These are phyloP conservation scores for Talaromyces nanjingensis DNA, from an alignment of 495 filamentous ascomycete genomes.

Conservation along the genomic window DNA sequence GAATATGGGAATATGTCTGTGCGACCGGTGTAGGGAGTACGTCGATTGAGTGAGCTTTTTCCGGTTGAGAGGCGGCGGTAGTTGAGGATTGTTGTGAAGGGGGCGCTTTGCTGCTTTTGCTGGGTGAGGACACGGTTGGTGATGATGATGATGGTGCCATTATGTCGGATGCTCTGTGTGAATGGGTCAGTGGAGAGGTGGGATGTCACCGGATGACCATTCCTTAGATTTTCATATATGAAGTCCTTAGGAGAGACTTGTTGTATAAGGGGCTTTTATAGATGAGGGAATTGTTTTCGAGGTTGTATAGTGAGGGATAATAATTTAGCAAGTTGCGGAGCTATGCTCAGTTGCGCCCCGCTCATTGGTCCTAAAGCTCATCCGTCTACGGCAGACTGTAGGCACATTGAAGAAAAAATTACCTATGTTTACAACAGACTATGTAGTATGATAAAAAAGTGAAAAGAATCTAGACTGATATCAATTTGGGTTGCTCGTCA, in stretches of 20 bases:
- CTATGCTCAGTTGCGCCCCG: background rate
- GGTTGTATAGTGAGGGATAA: background rate
- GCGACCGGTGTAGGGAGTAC: slow-evolving; percentile 43
- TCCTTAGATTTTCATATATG: background rate
- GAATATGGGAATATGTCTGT: slow-evolving; percentile 49
- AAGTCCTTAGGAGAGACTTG: background rate
- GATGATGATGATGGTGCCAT: background rate
- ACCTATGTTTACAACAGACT: background rate
- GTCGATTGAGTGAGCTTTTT: slow-evolving; percentile 19
- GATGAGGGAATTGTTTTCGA: background rate
- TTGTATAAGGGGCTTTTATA: background rate
- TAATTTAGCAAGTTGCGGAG: background rate
- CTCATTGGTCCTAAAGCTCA: background rate
- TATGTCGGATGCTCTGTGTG: background rate
- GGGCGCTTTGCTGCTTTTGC: background rate
- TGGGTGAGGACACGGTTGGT: background rate
- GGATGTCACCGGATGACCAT: background rate
- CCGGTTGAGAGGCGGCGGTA: background rate
- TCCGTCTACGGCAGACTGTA: background rate
- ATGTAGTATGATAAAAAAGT: background rate
- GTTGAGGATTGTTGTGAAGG: background rate
- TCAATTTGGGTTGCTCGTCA: background rate
- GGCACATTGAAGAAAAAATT: background rate
- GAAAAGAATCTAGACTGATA: background rate
- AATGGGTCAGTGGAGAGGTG: background rate